Base-by-base conservation (phyloP, 768 basidiomycete genomes). In the Kwoniella sp. region DNA sequence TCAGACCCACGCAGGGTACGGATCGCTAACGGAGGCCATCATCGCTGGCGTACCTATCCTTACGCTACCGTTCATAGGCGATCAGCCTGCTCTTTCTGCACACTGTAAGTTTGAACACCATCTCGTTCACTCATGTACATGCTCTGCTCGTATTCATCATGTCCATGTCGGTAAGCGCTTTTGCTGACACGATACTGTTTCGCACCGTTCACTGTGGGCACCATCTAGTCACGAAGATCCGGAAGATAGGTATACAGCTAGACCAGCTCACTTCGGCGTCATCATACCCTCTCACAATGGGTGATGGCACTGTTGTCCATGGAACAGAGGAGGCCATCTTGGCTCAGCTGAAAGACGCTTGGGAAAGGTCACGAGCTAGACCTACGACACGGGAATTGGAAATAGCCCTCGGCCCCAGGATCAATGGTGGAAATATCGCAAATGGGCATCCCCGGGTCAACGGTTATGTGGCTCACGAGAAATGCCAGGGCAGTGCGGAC, bases 11-110 rank as follows among this genome's bases (percentile, higher is more conserved):
- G 51, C 54, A 27, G 65, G 65, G 1, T 47, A 33, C 22, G 58
- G 57, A 19, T 63, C 65, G 17, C 26, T 67, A 33, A 58, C 61
- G 21, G 65, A 67, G 46, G 26, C 60, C 17, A 63, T 67, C 27
- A 52, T 63, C 22, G 40, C 51, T 15, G 65, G 56, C 2, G 57
- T 67, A 3, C 65, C 65, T 4, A 62, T 67, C 50, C 33, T 67
- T 8, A 48, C 65, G 5, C 47, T 62, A 22, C 65, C 65, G 2
- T 54, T 67, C 26, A 30, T 30, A 15, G 61, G 46, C 8, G 65
- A 67, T 50, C 65, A 67, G 44, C 61, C 65, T 0, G 8, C 44
- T 15, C 56, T 63, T 13, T 47, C 65, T 26, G 62, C 62, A 12
- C 58, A 47, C 22, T 47, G 46, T 47, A 17, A 47, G 46, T 47